Conservation (phyloP, 371 early-diverging fungal genomes). For the Zychaea mexicana region DNA sequence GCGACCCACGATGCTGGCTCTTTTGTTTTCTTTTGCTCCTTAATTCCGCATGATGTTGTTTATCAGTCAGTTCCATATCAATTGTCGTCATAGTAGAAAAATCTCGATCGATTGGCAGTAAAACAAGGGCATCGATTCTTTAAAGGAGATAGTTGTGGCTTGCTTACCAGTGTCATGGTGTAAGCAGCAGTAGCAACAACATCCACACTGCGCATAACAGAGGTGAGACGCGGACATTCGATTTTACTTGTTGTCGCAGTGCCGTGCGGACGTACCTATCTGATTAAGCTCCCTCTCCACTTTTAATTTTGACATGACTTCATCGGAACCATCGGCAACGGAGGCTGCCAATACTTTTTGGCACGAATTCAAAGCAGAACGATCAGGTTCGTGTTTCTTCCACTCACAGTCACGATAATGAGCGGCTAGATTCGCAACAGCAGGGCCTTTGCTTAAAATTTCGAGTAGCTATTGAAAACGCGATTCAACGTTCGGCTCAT, state of each 20-base stretch:
- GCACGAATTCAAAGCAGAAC: constrained; percentile 39
- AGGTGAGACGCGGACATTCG: background rate
- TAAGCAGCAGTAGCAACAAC: too few species aligned
- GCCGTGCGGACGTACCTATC: background rate
- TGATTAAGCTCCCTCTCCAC: background rate
- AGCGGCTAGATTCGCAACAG: background rate
- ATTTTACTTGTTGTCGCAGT: background rate
- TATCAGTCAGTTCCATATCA: too few species aligned
- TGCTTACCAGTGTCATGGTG: too few species aligned
- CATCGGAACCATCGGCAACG: constrained; percentile 26
- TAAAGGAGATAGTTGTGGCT: too few species aligned
- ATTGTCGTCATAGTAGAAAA: too few species aligned
- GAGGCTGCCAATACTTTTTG: constrained; percentile 46
- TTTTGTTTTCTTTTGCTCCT: too few species aligned
- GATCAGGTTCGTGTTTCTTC: constrained; percentile 20
- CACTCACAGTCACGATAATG: background rate
- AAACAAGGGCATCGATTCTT: too few species aligned
- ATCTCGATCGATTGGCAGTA: too few species aligned
- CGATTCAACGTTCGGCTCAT: constrained; percentile 19
- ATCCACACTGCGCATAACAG: too few species aligned
- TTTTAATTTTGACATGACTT: constrained; percentile 1
- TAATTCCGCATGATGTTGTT: too few species aligned
- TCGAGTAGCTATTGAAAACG: constrained; percentile 39
- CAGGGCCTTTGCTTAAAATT: too few species aligned
- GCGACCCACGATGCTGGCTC: too few species aligned